phyloP scores from a whole-genome alignment of 1,139 yeast genomes.

The Nadsonia commutata region DNA sequence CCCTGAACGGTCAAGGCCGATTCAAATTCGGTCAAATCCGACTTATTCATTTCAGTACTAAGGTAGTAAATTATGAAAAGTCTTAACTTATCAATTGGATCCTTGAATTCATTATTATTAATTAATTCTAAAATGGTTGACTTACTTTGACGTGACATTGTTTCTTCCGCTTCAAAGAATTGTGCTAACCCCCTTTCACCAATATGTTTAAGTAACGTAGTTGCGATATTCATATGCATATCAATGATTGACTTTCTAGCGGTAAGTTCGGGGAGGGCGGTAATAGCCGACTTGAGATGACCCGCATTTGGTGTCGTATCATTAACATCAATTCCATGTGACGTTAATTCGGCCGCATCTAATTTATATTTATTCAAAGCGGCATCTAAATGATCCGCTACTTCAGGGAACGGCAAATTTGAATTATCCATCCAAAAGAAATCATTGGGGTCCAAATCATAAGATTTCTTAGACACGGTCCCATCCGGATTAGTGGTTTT shows the following conservation, averaged over 20 bases:
- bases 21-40: conserved; percentile 55
- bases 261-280: conserved; percentile 82
- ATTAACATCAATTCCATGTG: conserved; percentile 49
- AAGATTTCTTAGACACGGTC: conserved; percentile 33
- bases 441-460: conserved; percentile 84
- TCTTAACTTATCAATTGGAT: conserved; percentile 67
- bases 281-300: conserved; percentile 75
- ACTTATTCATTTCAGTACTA: conserved; percentile 34
- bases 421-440: conserved; percentile 82
- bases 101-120: conserved; percentile 27
- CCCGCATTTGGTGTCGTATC: conserved; percentile 51
- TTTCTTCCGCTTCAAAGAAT: conserved; percentile 85
- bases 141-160: conserved; percentile 31
- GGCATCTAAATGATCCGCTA: conserved; percentile 84
- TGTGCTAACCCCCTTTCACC: conserved; percentile 78
- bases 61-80: conserved; percentile 65
- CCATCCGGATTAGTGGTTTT: conserved; percentile 35
- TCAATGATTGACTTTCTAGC: conserved; percentile 80
- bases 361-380: conserved; percentile 69
- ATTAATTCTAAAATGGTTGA: conserved; percentile 29
- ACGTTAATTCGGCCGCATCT: conserved; percentile 77
- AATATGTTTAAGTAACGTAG: conserved; percentile 66
- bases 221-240: conserved; percentile 93
- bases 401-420: conserved; percentile 90
- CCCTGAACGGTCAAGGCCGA: conserved; percentile 43